phyloP scores from a whole-genome alignment of 2,329 filamentous ascomycete genomes.

The Orbilia oligospora region DNA sequence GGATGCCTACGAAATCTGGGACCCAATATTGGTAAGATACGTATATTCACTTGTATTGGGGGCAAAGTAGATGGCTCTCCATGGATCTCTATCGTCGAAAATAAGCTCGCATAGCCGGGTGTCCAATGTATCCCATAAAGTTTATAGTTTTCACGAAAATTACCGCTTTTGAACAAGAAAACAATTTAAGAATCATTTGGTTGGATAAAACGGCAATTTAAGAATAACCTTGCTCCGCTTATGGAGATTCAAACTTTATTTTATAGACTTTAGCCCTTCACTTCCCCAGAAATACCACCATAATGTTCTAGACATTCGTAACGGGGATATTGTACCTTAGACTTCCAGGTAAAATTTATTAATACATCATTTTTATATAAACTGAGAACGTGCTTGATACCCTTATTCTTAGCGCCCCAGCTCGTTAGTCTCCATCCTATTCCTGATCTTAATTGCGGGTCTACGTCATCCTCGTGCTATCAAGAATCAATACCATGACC shows the following conservation, averaged over 20 bases:
- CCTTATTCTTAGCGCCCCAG: too few relatives aligned
- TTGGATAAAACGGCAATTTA: background rate
- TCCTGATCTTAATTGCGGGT: too few relatives aligned
- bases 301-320: slow-evolving; percentile 7
- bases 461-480: background rate
- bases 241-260: slow-evolving; percentile 14
- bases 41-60: too few relatives aligned
- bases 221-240: slow-evolving; percentile 10
- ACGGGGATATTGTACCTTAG: background rate
- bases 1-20: too few relatives aligned
- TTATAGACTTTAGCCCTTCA: background rate
- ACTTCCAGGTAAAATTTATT: background rate
- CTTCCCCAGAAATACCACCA: background rate
- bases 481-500: background rate
- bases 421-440: too few relatives aligned
- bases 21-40: too few relatives aligned
- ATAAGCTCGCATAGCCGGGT: background rate
- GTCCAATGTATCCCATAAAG: slow-evolving; percentile 3
- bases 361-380: slow-evolving; percentile 7
- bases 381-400: background rate
- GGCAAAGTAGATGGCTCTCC: too few relatives aligned
- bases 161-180: background rate
- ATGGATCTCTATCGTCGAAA: background rate
- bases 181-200: background rate
- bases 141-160: background rate